A percentile compares a stretch with the other conserved stretches of the same genome.
Conservation (phyloP, 768 basidiomycete genomes). For the Rhodotorula kratochvilovae region DNA sequence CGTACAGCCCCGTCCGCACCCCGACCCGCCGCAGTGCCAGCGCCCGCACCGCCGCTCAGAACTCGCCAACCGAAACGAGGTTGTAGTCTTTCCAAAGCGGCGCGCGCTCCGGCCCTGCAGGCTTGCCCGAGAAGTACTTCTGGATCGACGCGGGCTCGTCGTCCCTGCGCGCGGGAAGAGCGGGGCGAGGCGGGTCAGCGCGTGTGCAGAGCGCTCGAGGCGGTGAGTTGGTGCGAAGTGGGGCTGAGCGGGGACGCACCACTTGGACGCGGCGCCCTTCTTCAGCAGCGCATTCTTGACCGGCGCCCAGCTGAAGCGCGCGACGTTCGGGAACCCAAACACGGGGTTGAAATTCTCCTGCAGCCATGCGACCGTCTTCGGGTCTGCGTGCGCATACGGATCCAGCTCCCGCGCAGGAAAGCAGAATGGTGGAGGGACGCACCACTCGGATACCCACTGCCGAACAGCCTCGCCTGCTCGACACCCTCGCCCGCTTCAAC, state of each 20-base stretch:
- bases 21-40: no score
- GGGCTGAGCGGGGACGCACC: slow-evolving; percentile 53
- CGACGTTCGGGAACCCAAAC: slow-evolving; percentile 86
- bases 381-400: slow-evolving; percentile 57
- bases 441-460: slow-evolving; percentile 92
- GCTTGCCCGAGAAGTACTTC: slow-evolving; percentile 38
- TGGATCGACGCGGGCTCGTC: slow-evolving; percentile 42
- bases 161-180: slow-evolving; percentile 6
- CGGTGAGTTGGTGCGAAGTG: neutral
- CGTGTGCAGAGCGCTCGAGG: neutral
- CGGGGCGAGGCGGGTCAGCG: neutral
- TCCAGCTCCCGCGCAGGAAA: no score
- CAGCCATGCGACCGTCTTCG: slow-evolving; percentile 86
- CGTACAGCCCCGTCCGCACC: no score
- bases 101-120: slow-evolving; percentile 4
- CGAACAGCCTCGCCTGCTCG: slow-evolving; percentile 49
- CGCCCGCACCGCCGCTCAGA: no score
- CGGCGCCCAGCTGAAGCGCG: slow-evolving; percentile 92
- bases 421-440: slow-evolving; percentile 13
- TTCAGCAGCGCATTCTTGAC: slow-evolving; percentile 79
- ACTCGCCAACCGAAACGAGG: slow-evolving; percentile 35
- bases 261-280: slow-evolving; percentile 69
- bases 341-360: slow-evolving; percentile 69
- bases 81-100: slow-evolving; percentile 42
- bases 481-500: slow-evolving; percentile 39